phyloP scores from a whole-genome alignment of 2,329 filamentous ascomycete genomes.

The Pseudogymnoascus sp. region DNA sequence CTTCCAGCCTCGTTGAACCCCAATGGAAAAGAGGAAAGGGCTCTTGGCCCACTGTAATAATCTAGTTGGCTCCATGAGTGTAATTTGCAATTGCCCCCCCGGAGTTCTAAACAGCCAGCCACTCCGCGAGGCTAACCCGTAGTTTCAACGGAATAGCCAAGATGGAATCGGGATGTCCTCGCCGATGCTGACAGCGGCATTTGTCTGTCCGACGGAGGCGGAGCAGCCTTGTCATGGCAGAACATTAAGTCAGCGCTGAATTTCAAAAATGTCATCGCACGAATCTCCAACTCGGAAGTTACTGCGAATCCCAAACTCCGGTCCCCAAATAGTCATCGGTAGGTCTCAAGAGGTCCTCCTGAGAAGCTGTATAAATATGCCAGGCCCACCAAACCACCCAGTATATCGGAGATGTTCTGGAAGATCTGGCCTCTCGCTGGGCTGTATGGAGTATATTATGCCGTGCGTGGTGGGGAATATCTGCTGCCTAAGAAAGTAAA shows the following conservation, averaged over 20 bases:
- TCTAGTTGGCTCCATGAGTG: neutral
- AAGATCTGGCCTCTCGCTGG: too few species aligned
- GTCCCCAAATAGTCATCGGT: neutral
- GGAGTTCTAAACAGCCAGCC: neutral
- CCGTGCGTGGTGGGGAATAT: too few species aligned
- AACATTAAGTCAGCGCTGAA: neutral
- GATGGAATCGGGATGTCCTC: neutral
- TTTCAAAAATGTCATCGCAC: neutral
- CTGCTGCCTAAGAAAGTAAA: too few species aligned
- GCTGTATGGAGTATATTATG: too few species aligned
- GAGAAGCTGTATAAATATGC: neutral
- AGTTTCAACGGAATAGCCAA: neutral
- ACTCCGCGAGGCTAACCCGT: neutral
- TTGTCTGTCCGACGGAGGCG: neutral
- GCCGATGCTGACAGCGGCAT: neutral
- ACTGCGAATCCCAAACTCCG: neutral
- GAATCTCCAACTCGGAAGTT: neutral
- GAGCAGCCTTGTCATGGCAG: neutral
- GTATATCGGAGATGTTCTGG: neutral
- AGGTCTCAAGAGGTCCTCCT: neutral
- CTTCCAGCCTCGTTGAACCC: neutral
- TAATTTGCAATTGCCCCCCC: neutral
- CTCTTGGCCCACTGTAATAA: neutral
- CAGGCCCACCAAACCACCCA: neutral
- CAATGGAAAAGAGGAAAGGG: neutral